Conservation (phyloP, 345 rosid species). For the Eucalyptus regnans region DNA sequence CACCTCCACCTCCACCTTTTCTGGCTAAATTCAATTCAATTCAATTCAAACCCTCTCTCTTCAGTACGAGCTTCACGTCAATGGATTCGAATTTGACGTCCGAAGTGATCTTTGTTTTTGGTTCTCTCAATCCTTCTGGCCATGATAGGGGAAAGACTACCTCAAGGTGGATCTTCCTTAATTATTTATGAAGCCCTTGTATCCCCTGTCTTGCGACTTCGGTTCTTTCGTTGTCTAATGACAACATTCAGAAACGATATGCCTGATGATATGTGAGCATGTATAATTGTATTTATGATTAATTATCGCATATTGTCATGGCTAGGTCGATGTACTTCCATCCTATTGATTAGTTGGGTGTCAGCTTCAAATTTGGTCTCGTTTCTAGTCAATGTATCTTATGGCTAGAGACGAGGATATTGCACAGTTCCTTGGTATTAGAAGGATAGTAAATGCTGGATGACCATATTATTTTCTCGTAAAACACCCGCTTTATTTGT, state of each 20-base stretch:
- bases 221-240: not conserved
- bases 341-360: not conserved
- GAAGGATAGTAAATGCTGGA: not conserved
- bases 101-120: not conserved
- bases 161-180: not conserved
- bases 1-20: not conserved
- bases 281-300: not conserved
- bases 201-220: not conserved
- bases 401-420: not conserved
- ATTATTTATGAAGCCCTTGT: not conserved
- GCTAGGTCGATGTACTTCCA: not conserved
- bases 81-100: not conserved
- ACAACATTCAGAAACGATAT: not conserved
- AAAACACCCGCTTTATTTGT: not conserved
- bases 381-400: not conserved
- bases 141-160: not conserved
- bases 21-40: not conserved
- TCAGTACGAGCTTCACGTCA: not conserved
- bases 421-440: not conserved
- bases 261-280: not conserved
- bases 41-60: not conserved
- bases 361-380: not conserved
- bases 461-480: not conserved
- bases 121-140: not conserved
- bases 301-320: not conserved